Evolutionary conservation across 2,329 filamentous ascomycete genomes (phyloP).

Genomic region (Aspergillus phoenicis): DNA sequence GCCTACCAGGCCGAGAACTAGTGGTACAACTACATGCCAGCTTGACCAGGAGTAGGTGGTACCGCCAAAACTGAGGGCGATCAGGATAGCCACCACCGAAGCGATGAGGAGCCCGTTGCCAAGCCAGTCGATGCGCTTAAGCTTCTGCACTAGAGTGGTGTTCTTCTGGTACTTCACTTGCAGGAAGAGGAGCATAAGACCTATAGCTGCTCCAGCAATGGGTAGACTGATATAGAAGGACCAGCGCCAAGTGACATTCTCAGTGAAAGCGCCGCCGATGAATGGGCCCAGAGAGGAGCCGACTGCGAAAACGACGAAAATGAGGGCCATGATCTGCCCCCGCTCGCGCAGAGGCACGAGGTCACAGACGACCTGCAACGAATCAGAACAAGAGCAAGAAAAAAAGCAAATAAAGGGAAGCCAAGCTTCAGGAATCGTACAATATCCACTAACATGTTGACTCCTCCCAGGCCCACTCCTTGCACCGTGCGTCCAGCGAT

Average conservation of each 20-base stretch:
- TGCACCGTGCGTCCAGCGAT: slow-evolving; percentile 60
- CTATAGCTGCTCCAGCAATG: slow-evolving; percentile 24
- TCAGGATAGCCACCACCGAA: slow-evolving; percentile 29
- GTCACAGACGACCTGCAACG: slow-evolving; percentile 44
- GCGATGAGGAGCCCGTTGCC: slow-evolving; percentile 32
- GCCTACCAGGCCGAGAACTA: slow-evolving; percentile 28
- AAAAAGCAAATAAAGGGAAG: too few species aligned
- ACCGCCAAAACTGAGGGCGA: slow-evolving; percentile 34
- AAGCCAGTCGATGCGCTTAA: slow-evolving; percentile 28
- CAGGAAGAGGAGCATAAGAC: slow-evolving; percentile 29
- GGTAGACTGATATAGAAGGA: slow-evolving; percentile 37
- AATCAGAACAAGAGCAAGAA: too few species aligned
- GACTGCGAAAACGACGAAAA: slow-evolving; percentile 29
- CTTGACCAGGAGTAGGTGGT: slow-evolving; percentile 31
- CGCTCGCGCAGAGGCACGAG: slow-evolving; percentile 45
- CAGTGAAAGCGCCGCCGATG: slow-evolving; percentile 27
- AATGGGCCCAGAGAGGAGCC: slow-evolving; percentile 54
- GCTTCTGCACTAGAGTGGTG: slow-evolving; percentile 10
- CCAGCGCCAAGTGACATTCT: slow-evolving; percentile 32
- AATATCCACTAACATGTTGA: slow-evolving; percentile 46
- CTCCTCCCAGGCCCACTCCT: slow-evolving; percentile 54
- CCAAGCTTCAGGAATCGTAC: too few species aligned
- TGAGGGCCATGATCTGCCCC: slow-evolving; percentile 28
- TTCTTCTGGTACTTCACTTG: slow-evolving; percentile 12
- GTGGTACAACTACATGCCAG: slow-evolving; percentile 29